phyloP scores from a whole-genome alignment of 139 green algal species.

The Picochlorum sp. region DNA sequence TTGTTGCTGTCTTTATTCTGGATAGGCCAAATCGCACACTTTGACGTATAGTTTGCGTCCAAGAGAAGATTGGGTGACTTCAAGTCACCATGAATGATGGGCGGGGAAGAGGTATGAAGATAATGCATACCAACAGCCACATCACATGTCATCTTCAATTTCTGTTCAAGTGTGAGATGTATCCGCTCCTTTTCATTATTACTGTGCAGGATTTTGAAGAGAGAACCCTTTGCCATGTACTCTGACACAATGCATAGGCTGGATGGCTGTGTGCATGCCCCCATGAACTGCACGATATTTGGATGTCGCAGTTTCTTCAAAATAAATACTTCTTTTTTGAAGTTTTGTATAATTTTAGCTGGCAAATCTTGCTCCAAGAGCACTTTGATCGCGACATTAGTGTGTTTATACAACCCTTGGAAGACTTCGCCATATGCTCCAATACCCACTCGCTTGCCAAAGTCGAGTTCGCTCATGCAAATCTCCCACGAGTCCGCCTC shows the following conservation, averaged over 20 bases:
- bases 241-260: constrained; percentile 74
- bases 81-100: constrained; percentile 72
- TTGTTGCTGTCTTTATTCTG: constrained; percentile 53
- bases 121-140: constrained; percentile 68
- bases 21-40: constrained; percentile 85
- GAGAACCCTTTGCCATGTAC: constrained; percentile 50
- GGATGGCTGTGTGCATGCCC: constrained; percentile 40
- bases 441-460: constrained; percentile 69
- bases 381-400: constrained; percentile 87
- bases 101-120: constrained; percentile 60
- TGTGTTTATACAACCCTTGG: constrained; percentile 62
- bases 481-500: constrained; percentile 54
- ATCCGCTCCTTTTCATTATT: background rate
- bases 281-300: constrained; percentile 66
- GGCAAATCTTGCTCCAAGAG: constrained; percentile 70
- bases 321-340: constrained; percentile 45
- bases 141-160: constrained; percentile 73
- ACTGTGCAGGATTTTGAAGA: constrained; percentile 57
- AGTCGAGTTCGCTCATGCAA: constrained; percentile 42
- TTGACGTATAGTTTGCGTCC: constrained; percentile 85
- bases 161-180: constrained; percentile 42
- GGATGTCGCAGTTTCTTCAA: constrained; percentile 60
- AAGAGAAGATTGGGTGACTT: constrained; percentile 65
- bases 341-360: constrained; percentile 26
- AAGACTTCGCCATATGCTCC: constrained; percentile 72